Evolutionary conservation across 164 flowering plant genomes (phyloP), one percentile per base, ranked within the genome.

Genomic region (Cinnamomum micranthum): DNA sequence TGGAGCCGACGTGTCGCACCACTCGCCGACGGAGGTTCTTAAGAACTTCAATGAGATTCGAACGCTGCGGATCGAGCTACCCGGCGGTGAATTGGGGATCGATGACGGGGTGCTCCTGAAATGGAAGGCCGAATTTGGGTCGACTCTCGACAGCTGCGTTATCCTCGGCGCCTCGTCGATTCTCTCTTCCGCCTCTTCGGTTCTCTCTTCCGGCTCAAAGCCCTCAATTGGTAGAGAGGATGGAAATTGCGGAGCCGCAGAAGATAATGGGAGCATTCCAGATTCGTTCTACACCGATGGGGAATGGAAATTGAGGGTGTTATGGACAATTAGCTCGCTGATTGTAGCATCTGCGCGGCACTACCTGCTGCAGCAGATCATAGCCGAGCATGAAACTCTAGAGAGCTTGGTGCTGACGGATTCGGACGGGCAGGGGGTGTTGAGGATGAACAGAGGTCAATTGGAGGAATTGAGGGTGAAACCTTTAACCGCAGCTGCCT

Each of bases 81-180:
- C 91, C 31, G 17, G 73, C 20, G 88, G 88, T 2, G 90, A 88
- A 69, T 76, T 87, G 1, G 58, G 69, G 27, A 62, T 86, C 20
- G 90, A 84, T 41, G 77, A 80, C 35, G 86, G 88, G 35, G 77
- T 81, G 4, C 66, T 76, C 3, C 69, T 89, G 25, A 82, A 78
- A 31, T 89, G 91, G 89, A 84, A 64, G 64, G 91, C 90, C 0
- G 84, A 71, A 66, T 89, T 85, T 59, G 90, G 88, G 3, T 75
- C 24, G 19, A 70, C 78, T 2, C 78, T 89, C 28, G 77, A 73
- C 74, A 78, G 77, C 73, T 88, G 90, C 73, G 93, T 85, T 23
- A 88, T 89, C 35, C 71, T 88, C 4, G 75, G 75, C 5, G 70
- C 59, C 13, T 33, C 69, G 14, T 87, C 81, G 59, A 76, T 83